Percentiles rank a stretch among this genome's conserved stretches.
Conservation (phyloP, 1,139 yeast species). For the Candida pseudoviswanathii region DNA sequence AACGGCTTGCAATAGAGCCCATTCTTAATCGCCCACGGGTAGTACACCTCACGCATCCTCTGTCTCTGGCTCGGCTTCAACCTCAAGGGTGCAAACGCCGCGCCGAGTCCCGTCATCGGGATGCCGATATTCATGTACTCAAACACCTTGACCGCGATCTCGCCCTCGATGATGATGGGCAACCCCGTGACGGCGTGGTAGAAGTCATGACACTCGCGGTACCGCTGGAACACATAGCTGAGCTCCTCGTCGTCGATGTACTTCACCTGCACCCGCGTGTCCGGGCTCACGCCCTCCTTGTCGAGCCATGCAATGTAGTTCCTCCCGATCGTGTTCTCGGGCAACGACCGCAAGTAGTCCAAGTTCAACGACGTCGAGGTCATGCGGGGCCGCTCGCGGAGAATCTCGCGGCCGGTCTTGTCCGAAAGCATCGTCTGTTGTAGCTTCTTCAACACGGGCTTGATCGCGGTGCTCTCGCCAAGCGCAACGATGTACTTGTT, state of each 20-base stretch:
- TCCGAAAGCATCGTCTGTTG: conserved; percentile 76
- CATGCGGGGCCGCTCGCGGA: conserved; percentile 81
- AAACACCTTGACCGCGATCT: conserved; percentile 86
- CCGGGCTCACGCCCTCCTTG: conserved; percentile 89
- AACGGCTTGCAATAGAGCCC: conserved; percentile 77
- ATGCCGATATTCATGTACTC: conserved; percentile 92
- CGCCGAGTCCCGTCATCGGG: conserved; percentile 95
- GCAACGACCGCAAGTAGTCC: conserved; percentile 59
- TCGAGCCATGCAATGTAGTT: conserved; percentile 82
- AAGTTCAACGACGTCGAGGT: conserved; percentile 72
- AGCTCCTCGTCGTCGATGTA: conserved; percentile 88
- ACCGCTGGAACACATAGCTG: conserved; percentile 88
- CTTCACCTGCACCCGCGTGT: conserved; percentile 84
- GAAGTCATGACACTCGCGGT: conserved; percentile 96
- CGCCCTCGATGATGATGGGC: conserved; percentile 94
- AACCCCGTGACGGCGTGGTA: conserved; percentile 91
- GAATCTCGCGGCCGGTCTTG: conserved; percentile 72
- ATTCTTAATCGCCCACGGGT: conserved; percentile 86
- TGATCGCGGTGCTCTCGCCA: conserved; percentile 89
- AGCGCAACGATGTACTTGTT: conserved; percentile 86
- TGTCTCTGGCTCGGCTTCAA: conserved; percentile 58
- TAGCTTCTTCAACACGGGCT: conserved; percentile 61
- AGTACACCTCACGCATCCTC: conserved; percentile 60
- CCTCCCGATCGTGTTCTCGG: conserved; percentile 75
- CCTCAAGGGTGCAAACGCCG: conserved; percentile 79